Base-by-base conservation (phyloP, 306 rosid genomes). In the Betula pendula region DNA sequence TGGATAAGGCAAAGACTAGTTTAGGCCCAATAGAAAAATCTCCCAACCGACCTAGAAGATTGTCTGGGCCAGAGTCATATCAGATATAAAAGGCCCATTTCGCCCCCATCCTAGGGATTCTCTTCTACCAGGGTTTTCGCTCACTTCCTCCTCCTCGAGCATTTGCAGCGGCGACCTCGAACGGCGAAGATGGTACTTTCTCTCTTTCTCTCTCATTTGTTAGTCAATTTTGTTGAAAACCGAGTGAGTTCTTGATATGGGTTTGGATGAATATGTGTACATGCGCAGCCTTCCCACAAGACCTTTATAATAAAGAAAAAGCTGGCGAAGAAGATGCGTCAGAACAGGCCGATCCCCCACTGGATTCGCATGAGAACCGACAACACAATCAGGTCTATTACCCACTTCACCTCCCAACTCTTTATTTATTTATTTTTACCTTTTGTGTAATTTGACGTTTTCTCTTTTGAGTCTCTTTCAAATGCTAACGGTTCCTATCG, bases 271-370 rank as follows among this genome's bases (percentile, higher is more conserved):
- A 29, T 56, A 10, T 56, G 25, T 6, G 0, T 15, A 22, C 0
- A 2, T 22, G 58, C 24, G 27, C 82, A 91, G 98, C 98, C 97
- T 77, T 93, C 98, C 2, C 98, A 93, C 91, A 93, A 93, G 87
- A 89, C 92, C 40, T 91, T 93, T 87, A 78, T 68, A n/a, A 91
- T 93, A 82, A 93, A 93, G 92, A 93, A 93, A 93, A 93, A 93
- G 81, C 73, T 93, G 53, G 97, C 90, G 65, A 93, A 93, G 93
- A 93, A 93, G 97, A 93, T 89, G 97, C 88, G 98, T 81, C 97
- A 91, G 88, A 93, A 93, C 75, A 87, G 98, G 91, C 98, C 97
- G 33, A 89, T 91, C 31, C 98, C 98, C 7, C 89, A 91, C 66
- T 91, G 97, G 97, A 93, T 93, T 83, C 96, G 98, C 7, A 70